Percentiles rank a stretch among this genome's conserved stretches.
Conservation (phyloP, 2,329 filamentous ascomycete genomes). For the Lasiodiplodia sp. region DNA sequence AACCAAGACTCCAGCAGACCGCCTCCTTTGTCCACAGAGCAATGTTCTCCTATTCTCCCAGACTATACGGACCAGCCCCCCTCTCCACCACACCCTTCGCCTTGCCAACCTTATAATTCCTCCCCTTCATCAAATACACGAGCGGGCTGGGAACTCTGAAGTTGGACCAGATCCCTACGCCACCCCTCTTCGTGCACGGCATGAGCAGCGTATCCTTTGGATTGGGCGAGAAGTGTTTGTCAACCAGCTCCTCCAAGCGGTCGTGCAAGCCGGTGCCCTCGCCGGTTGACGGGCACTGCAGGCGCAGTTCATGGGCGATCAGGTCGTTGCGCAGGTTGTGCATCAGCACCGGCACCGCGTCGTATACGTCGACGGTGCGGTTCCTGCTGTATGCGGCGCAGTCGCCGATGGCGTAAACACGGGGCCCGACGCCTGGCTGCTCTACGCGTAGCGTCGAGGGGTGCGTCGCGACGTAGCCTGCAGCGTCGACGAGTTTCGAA, state of each 20-base stretch:
- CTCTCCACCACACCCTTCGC: constrained; percentile 35
- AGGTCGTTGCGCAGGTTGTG: constrained; percentile 46
- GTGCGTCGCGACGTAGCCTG: constrained; percentile 40
- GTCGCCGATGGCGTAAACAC: constrained; percentile 49
- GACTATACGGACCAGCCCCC: constrained; percentile 37
- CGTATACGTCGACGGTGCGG: constrained; percentile 44
- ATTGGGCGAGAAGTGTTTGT: constrained; percentile 35
- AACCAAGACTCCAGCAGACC: neutral
- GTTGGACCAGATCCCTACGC: constrained; percentile 47
- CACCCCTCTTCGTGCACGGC: constrained; percentile 35
- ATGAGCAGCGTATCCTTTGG: constrained; percentile 35
- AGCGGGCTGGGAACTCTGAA: constrained; percentile 42
- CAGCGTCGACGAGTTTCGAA: constrained; percentile 35
- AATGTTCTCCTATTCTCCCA: constrained; percentile 11
- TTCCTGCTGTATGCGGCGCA: constrained; percentile 42
- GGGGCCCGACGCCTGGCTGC: constrained; percentile 30
- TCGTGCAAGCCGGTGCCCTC: constrained; percentile 32
- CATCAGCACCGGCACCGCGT: constrained; percentile 44
- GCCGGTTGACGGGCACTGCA: constrained; percentile 26
- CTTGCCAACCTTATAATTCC: constrained; percentile 44
- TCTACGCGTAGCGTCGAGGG: constrained; percentile 40
- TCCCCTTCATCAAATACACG: constrained; percentile 46
- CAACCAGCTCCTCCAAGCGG: constrained; percentile 37
- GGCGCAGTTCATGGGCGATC: constrained; percentile 41
- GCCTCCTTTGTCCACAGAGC: neutral